These are phyloP conservation scores for Corylus heterophylla DNA, from an alignment of 306 rosid species.

Conservation along the genomic window DNA sequence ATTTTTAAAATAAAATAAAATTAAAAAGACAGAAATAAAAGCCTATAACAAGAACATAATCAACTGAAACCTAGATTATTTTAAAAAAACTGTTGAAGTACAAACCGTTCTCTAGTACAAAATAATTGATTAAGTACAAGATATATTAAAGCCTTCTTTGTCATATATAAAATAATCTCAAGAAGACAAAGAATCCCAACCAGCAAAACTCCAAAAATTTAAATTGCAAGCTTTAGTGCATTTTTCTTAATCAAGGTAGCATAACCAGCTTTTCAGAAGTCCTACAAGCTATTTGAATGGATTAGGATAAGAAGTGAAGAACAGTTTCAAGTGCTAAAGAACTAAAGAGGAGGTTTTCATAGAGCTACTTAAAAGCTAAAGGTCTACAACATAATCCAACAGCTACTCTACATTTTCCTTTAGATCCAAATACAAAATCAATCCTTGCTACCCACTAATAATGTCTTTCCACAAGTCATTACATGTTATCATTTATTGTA, in stretches of 20 bases:
- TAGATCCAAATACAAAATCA: background rate
- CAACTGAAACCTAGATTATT: background rate
- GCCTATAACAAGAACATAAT: background rate
- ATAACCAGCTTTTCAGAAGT: background rate
- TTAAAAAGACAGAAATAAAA: background rate
- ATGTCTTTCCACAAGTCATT: background rate
- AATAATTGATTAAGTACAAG: background rate
- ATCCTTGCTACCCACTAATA: background rate
- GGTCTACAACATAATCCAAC: background rate
- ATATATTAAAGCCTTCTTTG: background rate
- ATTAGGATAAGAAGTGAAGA: background rate
- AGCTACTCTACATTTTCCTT: background rate
- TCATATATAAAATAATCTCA: background rate
- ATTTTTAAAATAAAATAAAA: background rate
- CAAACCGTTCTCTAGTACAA: background rate
- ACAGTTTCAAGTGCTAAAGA: background rate
- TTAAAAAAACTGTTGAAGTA: background rate
- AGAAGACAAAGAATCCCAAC: background rate
- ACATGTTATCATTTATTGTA: background rate
- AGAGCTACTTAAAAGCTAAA: background rate
- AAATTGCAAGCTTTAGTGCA: background rate
- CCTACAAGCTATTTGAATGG: background rate
- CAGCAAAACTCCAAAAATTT: background rate
- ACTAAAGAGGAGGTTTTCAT: background rate
- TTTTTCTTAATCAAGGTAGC: background rate